A percentile compares a stretch with the other conserved stretches of the same genome.
Evolutionary conservation across 2,329 filamentous ascomycete genomes (phyloP).

Genomic region (Pseudopyrenochaeta lycopersici): DNA sequence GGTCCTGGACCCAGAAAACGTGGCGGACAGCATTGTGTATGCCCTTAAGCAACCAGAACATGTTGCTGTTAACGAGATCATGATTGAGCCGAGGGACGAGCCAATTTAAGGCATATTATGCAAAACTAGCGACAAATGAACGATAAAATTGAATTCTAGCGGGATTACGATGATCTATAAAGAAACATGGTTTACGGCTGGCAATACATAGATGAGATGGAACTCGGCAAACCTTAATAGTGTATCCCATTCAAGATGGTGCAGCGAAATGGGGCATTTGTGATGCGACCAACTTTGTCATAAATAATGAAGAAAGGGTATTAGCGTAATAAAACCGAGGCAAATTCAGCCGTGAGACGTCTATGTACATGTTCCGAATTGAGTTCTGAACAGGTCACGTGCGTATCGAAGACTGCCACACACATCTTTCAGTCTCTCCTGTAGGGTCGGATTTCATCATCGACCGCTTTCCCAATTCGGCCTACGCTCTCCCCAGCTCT

Average conservation of each 20-base stretch:
- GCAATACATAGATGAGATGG: no score
- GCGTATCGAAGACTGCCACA: not conserved
- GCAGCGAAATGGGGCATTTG: no score
- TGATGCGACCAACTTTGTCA: no score
- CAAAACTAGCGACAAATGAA: not conserved
- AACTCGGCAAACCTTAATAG: no score
- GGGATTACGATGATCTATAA: no score
- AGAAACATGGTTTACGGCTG: no score
- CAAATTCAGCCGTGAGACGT: not conserved
- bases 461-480: slow-evolving; percentile 16
- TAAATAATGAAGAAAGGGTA: no score
- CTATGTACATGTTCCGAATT: not conserved
- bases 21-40: slow-evolving; percentile 77
- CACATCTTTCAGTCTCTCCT: not conserved
- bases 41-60: slow-evolving; percentile 77
- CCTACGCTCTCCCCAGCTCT: slow-evolving; percentile 18
- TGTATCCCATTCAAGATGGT: no score
- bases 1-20: slow-evolving; percentile 77
- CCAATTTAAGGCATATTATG: slow-evolving; percentile 32
- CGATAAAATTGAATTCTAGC: no score
- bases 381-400: not conserved
- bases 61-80: slow-evolving; percentile 80
- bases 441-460: slow-evolving; percentile 16
- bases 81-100: slow-evolving; percentile 63
- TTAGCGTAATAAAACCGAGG: no score